phyloP scores from a whole-genome alignment of 2,329 filamentous ascomycete species.

The Coleophoma eucalyptorum region DNA sequence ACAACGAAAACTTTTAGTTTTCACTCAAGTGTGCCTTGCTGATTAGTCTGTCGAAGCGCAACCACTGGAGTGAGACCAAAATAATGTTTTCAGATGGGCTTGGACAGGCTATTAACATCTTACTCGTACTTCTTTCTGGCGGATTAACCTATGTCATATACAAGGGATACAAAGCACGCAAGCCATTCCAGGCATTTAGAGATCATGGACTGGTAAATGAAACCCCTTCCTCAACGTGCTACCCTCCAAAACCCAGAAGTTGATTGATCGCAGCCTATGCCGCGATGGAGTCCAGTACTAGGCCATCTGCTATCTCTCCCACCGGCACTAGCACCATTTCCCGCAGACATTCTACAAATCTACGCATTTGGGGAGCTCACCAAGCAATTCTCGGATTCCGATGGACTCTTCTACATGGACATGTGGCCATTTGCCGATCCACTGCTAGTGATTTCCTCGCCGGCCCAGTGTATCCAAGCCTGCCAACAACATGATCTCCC shows the following conservation, averaged over 20 bases:
- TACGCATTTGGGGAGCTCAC: conserved; percentile 10
- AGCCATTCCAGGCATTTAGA: not conserved
- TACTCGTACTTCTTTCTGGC: not conserved
- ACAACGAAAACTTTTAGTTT: too few species aligned
- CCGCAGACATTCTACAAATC: conserved; percentile 10
- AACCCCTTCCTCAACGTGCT: too few species aligned
- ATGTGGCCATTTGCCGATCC: conserved; percentile 16
- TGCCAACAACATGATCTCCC: conserved; percentile 9
- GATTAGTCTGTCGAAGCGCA: too few species aligned
- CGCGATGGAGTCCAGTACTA: conserved; percentile 6
- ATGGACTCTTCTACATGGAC: conserved; percentile 16
- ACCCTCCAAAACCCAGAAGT: too few species aligned
- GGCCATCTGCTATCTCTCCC: conserved; percentile 12
- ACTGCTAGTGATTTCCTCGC: conserved; percentile 12
- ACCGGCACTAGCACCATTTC: conserved; percentile 3
- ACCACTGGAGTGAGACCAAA: too few species aligned
- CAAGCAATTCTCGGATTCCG: conserved; percentile 8
- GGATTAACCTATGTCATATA: not conserved
- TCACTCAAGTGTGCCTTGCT: too few species aligned
- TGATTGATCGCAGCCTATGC: conserved; percentile 10
- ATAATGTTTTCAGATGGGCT: too few species aligned
- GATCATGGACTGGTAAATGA: not conserved
- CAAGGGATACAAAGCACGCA: not conserved
- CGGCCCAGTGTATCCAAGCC: conserved; percentile 13
- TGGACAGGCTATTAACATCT: too few species aligned